Evolutionary conservation across 306 rosid species (phyloP), one percentile per base, ranked within the genome.

Genomic region (Quercus cerris): DNA sequence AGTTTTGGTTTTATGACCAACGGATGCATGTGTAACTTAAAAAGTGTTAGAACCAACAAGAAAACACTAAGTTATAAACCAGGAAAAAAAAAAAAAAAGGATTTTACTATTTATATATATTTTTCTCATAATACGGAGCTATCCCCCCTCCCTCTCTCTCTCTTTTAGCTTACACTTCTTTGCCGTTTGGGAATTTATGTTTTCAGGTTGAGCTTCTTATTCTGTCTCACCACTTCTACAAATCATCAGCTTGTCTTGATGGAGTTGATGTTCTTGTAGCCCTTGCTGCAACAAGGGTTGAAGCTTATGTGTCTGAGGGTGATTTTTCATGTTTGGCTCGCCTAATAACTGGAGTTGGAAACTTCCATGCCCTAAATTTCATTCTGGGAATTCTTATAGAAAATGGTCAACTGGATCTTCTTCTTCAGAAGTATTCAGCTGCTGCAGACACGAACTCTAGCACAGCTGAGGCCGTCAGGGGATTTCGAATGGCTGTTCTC

Each of bases 181-280:
- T 69, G 70, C 69, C 33, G 19, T 38, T 27, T 75, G 75, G 27
- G 70, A 55, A 73, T 78, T 84, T 75, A 1, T 83, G 76, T 79
- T 91, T 87, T 70, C 90, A 94, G 99, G 99, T 94, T 76, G 99
- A 94, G 90, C 99, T 94, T 78, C 94, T 94, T 75, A 94, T 94
- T 84, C 86, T 94, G 75, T 92, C 99, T 41, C 99, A 93, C 77
- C 99, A 94, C 89, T 94, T 94, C 87, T 93, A 94, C 93, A 94
- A 93, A 73, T 91, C 91, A 86, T 94, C 99, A 33, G 91, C 99
- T 80, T 94, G 99, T 91, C 97, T 94, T 59, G 99, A 94, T 82
- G 99, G 99, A 82, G 99, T 93, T 80, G 99, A 94, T 91, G 99
- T 94, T 78, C 99, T 94, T 71, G 99, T 93, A 70, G 91, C 99